A percentile compares a stretch with the other conserved stretches of the same genome.
Conservation (phyloP, 2,329 filamentous ascomycete genomes). For the Pestalotiopsis sp. region DNA sequence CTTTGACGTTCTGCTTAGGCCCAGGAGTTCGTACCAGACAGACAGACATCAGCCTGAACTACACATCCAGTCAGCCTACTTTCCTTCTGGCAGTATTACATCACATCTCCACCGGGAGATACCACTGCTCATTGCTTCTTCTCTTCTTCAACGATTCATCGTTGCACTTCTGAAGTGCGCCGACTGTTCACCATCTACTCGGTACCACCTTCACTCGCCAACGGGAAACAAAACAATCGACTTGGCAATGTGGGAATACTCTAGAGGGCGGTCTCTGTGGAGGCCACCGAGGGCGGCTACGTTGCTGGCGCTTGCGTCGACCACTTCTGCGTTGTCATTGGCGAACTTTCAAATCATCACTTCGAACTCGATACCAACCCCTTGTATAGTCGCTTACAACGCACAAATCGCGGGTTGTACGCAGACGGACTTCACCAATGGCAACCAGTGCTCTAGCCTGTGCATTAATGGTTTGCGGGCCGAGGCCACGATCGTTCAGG, state of each 20-base stretch:
- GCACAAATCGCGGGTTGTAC: conserved; percentile 10
- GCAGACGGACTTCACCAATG: conserved; percentile 10
- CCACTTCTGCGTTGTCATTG: conserved; percentile 12
- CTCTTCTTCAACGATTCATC: neutral
- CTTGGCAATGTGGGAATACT: neutral
- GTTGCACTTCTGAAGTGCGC: neutral
- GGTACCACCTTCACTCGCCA: neutral
- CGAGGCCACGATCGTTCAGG: conserved; percentile 3
- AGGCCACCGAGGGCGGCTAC: neutral
- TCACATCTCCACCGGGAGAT: neutral
- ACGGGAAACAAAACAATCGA: neutral
- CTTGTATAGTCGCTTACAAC: conserved; percentile 13
- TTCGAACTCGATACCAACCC: conserved; percentile 11
- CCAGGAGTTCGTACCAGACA: conserved; percentile 2
- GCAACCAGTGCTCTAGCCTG: conserved; percentile 10
- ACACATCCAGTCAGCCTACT: neutral
- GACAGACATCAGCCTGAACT: neutral
- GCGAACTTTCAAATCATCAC: conserved; percentile 14
- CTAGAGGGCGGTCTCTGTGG: neutral
- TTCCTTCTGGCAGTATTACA: neutral
- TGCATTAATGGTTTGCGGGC: conserved; percentile 10
- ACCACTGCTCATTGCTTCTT: neutral
- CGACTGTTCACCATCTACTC: neutral
- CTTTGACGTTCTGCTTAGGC: neutral
- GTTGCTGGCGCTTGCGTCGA: conserved; percentile 8